phyloP scores from a whole-genome alignment of 2,329 filamentous ascomycete species.

The Decorospora gaudefroyi region DNA sequence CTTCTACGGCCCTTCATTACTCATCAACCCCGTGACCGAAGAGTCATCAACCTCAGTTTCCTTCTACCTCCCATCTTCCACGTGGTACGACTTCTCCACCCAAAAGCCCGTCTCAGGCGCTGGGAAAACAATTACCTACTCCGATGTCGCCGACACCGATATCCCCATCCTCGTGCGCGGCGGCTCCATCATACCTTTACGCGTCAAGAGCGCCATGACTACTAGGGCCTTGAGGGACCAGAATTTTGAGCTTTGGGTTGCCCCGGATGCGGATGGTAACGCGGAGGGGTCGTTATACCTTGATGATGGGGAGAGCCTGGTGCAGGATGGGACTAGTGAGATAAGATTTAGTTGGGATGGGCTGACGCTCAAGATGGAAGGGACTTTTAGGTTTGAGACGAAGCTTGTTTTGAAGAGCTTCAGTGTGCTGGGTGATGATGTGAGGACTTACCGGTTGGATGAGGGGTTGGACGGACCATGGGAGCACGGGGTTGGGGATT shows the following conservation, averaged over 20 bases:
- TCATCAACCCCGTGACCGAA: conserved; percentile 61
- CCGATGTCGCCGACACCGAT: conserved; percentile 53
- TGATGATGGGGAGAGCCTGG: conserved; percentile 73
- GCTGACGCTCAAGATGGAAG: conserved; percentile 57
- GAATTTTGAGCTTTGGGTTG: conserved; percentile 73
- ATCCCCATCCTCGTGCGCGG: conserved; percentile 69
- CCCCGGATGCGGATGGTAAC: conserved; percentile 63
- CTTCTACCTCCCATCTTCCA: conserved; percentile 62
- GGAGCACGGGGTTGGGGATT: conserved; percentile 22
- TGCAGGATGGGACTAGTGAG: conserved; percentile 60
- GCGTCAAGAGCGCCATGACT: conserved; percentile 61
- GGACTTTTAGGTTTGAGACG: conserved; percentile 59
- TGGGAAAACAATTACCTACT: conserved; percentile 53
- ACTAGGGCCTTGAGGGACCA: conserved; percentile 66
- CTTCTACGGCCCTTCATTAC: conserved; percentile 61
- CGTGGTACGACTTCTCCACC: conserved; percentile 53
- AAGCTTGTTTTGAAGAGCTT: conserved; percentile 29
- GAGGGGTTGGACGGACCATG: conserved; percentile 28
- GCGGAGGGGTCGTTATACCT: conserved; percentile 72
- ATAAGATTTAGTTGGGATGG: conserved; percentile 64
- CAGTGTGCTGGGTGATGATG: conserved; percentile 26
- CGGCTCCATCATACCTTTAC: conserved; percentile 65
- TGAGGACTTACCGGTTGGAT: conserved; percentile 31
- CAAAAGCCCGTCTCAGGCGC: conserved; percentile 37
- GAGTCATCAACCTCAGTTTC: conserved; percentile 57